A percentile compares a stretch with the other conserved stretches of the same genome.
Conservation (phyloP, 2,329 filamentous ascomycete species). For the Xylariales sp. region DNA sequence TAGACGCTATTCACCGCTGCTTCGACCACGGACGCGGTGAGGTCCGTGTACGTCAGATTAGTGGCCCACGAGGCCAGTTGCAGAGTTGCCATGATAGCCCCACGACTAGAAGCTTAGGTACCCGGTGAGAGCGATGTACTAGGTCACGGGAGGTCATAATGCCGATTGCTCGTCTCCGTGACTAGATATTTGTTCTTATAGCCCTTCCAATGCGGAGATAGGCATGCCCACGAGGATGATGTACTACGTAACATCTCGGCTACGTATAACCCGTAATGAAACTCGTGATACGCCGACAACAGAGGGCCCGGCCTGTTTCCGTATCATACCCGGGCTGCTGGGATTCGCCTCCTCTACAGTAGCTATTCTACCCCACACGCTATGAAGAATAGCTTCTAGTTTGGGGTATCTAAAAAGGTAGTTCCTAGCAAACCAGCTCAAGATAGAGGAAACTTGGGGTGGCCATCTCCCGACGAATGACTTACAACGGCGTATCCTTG, state of each 20-base stretch:
- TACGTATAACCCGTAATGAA: conserved; percentile 22
- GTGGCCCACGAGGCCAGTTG: conserved; percentile 60
- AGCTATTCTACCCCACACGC: conserved; percentile 7
- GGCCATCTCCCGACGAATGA: no score
- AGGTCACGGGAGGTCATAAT: background rate
- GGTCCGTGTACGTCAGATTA: conserved; percentile 54
- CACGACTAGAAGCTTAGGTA: background rate
- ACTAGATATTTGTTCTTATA: background rate
- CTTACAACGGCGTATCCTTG: no score
- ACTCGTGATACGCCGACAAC: conserved; percentile 9
- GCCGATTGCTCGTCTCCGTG: background rate
- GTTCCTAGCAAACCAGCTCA: no score
- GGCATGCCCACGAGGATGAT: conserved; percentile 1
- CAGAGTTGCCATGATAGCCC: conserved; percentile 58
- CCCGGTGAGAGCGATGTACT: background rate
- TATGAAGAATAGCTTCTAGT: background rate
- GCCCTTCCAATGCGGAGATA: conserved; percentile 10
- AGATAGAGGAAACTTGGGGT: no score
- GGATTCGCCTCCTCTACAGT: conserved; percentile 13
- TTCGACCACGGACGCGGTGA: conserved; percentile 55
- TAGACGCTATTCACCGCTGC: conserved; percentile 62
- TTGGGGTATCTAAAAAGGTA: no score
- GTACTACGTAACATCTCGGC: conserved; percentile 22
- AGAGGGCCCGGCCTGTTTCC: conserved; percentile 26
- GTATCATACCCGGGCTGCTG: conserved; percentile 21